phyloP scores from a whole-genome alignment of 306 rosid species.

The Cicer bijugum region DNA sequence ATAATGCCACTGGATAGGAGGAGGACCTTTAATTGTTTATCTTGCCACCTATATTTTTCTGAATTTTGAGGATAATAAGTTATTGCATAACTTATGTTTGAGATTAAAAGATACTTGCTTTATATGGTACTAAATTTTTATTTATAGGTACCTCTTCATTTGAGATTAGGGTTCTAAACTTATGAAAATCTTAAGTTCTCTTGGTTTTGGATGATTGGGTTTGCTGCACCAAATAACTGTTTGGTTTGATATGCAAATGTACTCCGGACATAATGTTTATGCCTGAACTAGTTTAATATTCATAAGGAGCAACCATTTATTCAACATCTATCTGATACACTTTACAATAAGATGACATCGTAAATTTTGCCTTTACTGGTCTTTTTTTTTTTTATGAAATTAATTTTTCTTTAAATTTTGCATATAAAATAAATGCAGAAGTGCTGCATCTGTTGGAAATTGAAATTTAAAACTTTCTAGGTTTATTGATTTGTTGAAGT shows the following conservation, averaged over 20 bases:
- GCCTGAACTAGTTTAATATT: not conserved
- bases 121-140: not conserved
- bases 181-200: not conserved
- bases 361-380: not conserved
- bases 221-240: not conserved
- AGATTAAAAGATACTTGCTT: not conserved
- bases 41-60: constrained; percentile 2
- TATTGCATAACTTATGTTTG: not conserved
- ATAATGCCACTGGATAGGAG: not conserved
- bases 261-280: not conserved
- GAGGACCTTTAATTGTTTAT: not conserved
- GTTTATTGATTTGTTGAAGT: too few species aligned
- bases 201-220: not conserved
- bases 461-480: not conserved
- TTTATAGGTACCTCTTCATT: constrained; percentile 13
- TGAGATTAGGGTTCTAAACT: not conserved
- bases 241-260: not conserved
- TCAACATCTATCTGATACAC: not conserved
- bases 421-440: not conserved
- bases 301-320: not conserved
- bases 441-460: not conserved
- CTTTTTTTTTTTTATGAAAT: too few species aligned
- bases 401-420: not conserved
- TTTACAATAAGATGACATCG: not conserved
- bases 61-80: constrained; percentile 8